Conservation (phyloP, 192 early-diverging fungal genomes). For the Podila clonocystis region DNA sequence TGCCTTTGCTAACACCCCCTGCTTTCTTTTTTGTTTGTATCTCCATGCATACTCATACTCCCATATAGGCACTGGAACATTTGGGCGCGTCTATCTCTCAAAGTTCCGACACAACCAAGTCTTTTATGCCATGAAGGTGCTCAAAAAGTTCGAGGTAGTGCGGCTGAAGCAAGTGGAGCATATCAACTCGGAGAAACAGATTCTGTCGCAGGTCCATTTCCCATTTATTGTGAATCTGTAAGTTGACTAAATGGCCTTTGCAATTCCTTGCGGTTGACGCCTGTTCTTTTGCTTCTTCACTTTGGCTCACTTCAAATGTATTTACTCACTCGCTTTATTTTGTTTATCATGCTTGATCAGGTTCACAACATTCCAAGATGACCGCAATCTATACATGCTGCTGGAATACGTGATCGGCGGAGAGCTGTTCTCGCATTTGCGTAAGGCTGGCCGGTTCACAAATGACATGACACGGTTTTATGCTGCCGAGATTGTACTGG, state of each 20-base stretch:
- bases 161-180: constrained; percentile 89
- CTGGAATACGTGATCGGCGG: constrained; percentile 98
- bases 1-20: neutral
- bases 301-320: neutral
- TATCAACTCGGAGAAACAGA: constrained; percentile 85
- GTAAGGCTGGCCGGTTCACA: constrained; percentile 87
- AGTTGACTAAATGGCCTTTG: constrained; percentile 4
- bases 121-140: constrained; percentile 88
- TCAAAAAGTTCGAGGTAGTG: constrained; percentile 85
- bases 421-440: constrained; percentile 96
- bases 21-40: constrained; percentile 5
- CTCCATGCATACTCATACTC: neutral
- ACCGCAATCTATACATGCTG: constrained; percentile 92
- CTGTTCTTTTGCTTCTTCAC: neutral
- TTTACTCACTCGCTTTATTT: neutral
- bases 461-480: constrained; percentile 93
- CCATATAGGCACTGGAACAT: constrained; percentile 90
- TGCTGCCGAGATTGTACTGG: constrained; percentile 89
- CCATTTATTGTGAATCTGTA: constrained; percentile 88
- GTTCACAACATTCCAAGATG: constrained; percentile 96
- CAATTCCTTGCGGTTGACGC: neutral
- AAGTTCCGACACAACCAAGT: constrained; percentile 73
- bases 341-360: constrained; percentile 49
- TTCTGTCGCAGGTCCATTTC: constrained; percentile 74
- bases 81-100: constrained; percentile 93